Evolutionary conservation across 2,329 filamentous ascomycete species (phyloP).

Genomic region (Thelonectria blattea): DNA sequence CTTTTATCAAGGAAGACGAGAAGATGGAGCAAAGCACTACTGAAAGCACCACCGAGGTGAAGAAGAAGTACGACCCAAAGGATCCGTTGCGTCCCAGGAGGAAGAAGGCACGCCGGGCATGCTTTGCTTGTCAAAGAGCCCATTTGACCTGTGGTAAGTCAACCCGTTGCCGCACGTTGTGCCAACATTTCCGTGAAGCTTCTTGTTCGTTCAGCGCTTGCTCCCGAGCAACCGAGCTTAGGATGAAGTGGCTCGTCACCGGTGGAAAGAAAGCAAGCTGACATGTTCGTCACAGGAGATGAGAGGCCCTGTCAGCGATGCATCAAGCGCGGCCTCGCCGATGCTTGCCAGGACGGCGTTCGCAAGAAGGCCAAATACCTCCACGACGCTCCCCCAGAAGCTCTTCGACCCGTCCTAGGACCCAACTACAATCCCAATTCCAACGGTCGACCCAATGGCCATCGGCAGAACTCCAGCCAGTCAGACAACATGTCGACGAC

Average conservation of each 20-base stretch:
- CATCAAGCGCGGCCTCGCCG: constrained; percentile 89
- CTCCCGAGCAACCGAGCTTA: not conserved
- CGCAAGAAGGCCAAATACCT: constrained; percentile 99
- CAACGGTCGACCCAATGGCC: constrained; percentile 52
- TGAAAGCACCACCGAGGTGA: constrained; percentile 57
- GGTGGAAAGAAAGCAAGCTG: constrained; percentile 23
- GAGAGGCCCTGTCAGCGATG: constrained; percentile 93
- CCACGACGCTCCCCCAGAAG: constrained; percentile 91
- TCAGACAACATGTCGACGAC: constrained; percentile 54
- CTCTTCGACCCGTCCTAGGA: constrained; percentile 83
- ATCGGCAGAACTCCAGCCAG: constrained; percentile 55
- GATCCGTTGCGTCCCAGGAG: constrained; percentile 87
- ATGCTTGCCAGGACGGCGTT: constrained; percentile 93
- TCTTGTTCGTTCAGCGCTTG: constrained; percentile 5
- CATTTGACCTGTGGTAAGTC: constrained; percentile 97
- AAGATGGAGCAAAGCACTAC: constrained; percentile 58
- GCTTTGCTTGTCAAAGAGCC: constrained; percentile 94
- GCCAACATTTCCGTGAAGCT: constrained; percentile 22
- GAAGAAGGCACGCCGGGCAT: constrained; percentile 95
- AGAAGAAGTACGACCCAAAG: constrained; percentile 81
- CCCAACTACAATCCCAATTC: constrained; percentile 69
- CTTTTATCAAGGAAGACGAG: constrained; percentile 49
- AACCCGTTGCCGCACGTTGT: constrained; percentile 13
- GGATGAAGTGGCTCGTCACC: constrained; percentile 10
- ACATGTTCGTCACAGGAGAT: constrained; percentile 68